Evolutionary conservation across 2,329 filamentous ascomycete genomes (phyloP), one percentile per base, ranked within the genome.

Genomic region (Lasiodiplodia hormozganensis): DNA sequence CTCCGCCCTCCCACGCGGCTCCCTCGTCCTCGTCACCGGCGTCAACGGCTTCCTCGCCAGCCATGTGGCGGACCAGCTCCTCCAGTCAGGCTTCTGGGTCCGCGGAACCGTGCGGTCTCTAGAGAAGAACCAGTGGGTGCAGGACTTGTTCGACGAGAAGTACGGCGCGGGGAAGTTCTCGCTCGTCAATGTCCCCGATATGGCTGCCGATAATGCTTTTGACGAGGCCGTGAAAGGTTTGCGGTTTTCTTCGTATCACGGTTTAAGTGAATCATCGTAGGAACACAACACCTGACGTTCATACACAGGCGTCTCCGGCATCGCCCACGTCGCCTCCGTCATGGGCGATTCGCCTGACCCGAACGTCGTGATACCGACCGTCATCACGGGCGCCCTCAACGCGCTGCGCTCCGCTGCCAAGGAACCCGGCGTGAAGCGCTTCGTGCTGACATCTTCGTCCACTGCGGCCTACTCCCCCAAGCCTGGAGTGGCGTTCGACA

Each of bases 1-100:
- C 31, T 34, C 31, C 0, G 31, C 31, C 31, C 31, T 34, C 8
- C 31, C 31, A 34, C 31, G 31, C 31, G 31, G 31, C 8, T 34
- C 31, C 43, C 43, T 58, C n/a, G 54, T 78, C 4, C 72, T 77
- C 23, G 71, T 78, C 52, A 78, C 76, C 2, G 76, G 77, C 8
- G 74, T 75, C 52, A 78, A 77, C 69, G 76, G 77, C 34, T 77
- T 76, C 60, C 75, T 77, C 54, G 76, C 73, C n/a, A 72, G 72
- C 36, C 71, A 73, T 12, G 65, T 76, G 0, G 75, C 73, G 3
- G 53, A 70, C 2, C 68, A 72, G 11, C 69, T 76, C 2, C 71
- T 77, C 65, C 28, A 62, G 10, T 73, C 71, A 60, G 75, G 75
- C 14, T 77, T 77, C 67, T 47, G 52, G 25, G 68, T 78, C 34